phyloP scores from a whole-genome alignment of 2,329 filamentous ascomycete genomes.

The Scedosporium minutisporum region DNA sequence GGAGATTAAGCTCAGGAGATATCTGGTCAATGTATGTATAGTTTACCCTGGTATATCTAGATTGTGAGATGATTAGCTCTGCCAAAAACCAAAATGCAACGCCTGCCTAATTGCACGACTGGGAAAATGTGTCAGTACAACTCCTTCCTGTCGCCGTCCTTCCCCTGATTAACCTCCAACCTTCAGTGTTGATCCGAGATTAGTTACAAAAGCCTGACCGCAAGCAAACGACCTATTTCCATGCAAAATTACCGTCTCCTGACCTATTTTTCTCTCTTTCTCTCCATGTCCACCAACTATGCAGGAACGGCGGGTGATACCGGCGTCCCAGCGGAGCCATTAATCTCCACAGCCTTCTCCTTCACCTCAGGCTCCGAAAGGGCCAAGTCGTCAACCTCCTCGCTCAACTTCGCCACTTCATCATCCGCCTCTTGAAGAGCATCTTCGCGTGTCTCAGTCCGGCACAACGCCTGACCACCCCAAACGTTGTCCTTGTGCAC shows the following conservation, averaged over 20 bases:
- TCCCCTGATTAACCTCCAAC: background rate
- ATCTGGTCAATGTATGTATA: background rate
- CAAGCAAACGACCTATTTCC: too few relatives aligned
- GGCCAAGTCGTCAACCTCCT: background rate
- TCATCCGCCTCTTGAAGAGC: conserved; percentile 7
- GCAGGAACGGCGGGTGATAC: background rate
- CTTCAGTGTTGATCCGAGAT: too few relatives aligned
- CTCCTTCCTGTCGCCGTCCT: background rate
- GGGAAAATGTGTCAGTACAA: background rate
- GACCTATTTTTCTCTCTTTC: background rate
- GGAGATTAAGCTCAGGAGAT: background rate
- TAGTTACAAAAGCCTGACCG: too few relatives aligned
- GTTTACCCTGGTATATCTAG: background rate
- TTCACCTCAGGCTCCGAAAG: conserved; percentile 10
- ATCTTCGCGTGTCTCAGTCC: conserved; percentile 2
- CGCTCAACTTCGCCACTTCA: conserved; percentile 7
- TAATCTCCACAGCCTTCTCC: conserved; percentile 3
- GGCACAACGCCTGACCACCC: conserved; percentile 6
- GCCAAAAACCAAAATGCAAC: background rate
- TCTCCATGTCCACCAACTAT: conserved; percentile 2
- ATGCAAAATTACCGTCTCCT: background rate
- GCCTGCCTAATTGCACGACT: background rate
- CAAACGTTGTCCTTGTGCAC: conserved; percentile 30
- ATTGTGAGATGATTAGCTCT: background rate
- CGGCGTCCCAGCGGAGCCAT: background rate